Percentiles rank a stretch among this genome's conserved stretches.
phyloP scores from a whole-genome alignment of 2,329 filamentous ascomycete species.

The Elsinoe perseae region DNA sequence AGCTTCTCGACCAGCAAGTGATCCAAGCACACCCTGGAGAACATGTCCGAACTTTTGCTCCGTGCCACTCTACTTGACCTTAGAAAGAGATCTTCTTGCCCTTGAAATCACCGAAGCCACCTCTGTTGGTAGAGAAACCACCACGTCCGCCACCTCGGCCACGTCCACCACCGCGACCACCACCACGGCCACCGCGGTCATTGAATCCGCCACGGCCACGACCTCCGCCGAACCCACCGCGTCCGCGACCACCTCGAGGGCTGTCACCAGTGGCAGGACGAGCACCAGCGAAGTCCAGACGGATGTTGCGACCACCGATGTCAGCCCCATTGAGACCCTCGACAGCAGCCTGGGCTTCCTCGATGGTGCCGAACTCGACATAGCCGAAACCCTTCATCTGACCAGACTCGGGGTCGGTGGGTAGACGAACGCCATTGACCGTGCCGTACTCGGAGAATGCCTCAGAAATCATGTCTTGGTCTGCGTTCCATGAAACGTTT shows the following conservation, averaged over 20 bases:
- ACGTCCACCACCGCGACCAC: slow-evolving; percentile 43
- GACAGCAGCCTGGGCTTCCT: slow-evolving; percentile 72
- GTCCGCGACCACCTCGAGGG: slow-evolving; percentile 34
- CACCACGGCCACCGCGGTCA: slow-evolving; percentile 44
- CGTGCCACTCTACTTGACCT: background rate
- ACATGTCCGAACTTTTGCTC: slow-evolving; percentile 1
- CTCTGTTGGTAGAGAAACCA: slow-evolving; percentile 39
- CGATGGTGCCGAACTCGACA: slow-evolving; percentile 71
- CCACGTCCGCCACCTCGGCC: slow-evolving; percentile 48
- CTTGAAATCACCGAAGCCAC: slow-evolving; percentile 59
- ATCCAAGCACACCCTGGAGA: background rate
- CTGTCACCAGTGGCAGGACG: slow-evolving; percentile 35
- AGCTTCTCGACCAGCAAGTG: slow-evolving; percentile 8
- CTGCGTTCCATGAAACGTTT: slow-evolving; percentile 78
- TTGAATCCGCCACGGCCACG: slow-evolving; percentile 36
- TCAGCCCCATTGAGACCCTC: slow-evolving; percentile 63
- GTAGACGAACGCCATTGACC: slow-evolving; percentile 74
- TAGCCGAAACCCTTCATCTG: slow-evolving; percentile 90
- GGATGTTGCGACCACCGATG: slow-evolving; percentile 64
- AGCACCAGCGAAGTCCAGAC: slow-evolving; percentile 72
- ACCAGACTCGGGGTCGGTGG: slow-evolving; percentile 78
- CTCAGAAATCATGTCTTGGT: slow-evolving; percentile 65
- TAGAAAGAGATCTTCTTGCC: slow-evolving; percentile 72
- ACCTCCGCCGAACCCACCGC: slow-evolving; percentile 28
- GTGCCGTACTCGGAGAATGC: slow-evolving; percentile 65